These are phyloP conservation scores for Umbelopsis isabellina DNA, from an alignment of 192 early-diverging fungal species.

Conservation along the genomic window DNA sequence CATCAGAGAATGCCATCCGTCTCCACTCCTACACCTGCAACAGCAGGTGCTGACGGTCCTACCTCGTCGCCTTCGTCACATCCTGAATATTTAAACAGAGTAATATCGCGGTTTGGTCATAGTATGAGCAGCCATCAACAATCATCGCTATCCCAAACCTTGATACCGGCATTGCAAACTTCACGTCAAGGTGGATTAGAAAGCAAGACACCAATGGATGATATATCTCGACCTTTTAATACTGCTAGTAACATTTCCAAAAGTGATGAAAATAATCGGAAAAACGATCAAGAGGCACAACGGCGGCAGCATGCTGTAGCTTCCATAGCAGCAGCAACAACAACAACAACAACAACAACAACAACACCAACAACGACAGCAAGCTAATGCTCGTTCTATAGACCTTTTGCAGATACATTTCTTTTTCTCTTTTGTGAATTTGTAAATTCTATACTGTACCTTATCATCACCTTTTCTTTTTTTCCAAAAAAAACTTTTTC, in stretches of 20 bases:
- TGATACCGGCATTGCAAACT: constrained; percentile 21
- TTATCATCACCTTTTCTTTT: no score
- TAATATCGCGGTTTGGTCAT: constrained; percentile 31
- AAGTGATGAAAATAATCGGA: constrained; percentile 8
- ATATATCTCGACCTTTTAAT: not conserved
- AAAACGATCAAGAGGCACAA: constrained; percentile 5
- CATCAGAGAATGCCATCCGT: constrained; percentile 3
- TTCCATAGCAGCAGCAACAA: not conserved
- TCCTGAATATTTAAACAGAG: constrained; percentile 25
- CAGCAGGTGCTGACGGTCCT: not conserved
- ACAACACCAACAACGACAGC: not conserved
- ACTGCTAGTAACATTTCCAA: not conserved
- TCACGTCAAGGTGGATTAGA: constrained; percentile 15
- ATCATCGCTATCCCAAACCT: constrained; percentile 17
- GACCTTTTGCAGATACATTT: not conserved
- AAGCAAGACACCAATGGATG: not conserved
- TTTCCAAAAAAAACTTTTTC: no score
- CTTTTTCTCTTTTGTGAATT: not conserved
- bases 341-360: not conserved
- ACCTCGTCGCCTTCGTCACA: not conserved
- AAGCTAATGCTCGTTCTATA: not conserved
- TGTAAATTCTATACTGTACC: no score
- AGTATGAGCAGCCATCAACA: constrained; percentile 20
- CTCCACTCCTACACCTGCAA: constrained; percentile 7
- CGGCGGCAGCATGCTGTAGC: constrained; percentile 1